A percentile compares a stretch with the other conserved stretches of the same genome.
These are phyloP conservation scores for Nemania abortiva DNA, from an alignment of 2,329 filamentous ascomycete species.

Conservation along the genomic window DNA sequence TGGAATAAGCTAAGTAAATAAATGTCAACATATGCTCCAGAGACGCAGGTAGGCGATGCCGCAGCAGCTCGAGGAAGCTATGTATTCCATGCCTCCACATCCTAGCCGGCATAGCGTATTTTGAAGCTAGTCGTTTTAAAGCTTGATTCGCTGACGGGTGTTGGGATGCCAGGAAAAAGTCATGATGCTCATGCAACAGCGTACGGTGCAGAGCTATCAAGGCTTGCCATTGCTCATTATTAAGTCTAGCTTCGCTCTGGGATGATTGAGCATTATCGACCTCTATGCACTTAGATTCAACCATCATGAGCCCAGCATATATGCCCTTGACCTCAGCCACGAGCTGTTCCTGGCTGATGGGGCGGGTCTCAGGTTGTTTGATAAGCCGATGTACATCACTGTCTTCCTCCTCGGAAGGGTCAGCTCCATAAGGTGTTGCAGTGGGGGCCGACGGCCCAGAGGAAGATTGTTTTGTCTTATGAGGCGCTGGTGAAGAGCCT, in stretches of 20 bases:
- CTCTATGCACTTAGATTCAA: conserved; percentile 88
- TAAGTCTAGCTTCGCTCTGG: conserved; percentile 59
- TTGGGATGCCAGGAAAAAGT: conserved; percentile 88
- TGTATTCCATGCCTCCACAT: conserved; percentile 98
- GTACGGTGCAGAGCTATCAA: conserved; percentile 86
- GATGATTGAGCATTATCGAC: conserved; percentile 74
- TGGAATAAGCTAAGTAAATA: too few species aligned
- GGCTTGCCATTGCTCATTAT: conserved; percentile 83
- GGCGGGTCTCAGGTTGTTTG: conserved; percentile 56
- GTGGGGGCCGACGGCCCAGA: conserved; percentile 26
- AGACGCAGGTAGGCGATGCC: too few species aligned
- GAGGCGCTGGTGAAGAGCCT: conserved; percentile 26
- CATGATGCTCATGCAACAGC: conserved; percentile 83
- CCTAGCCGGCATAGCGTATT: conserved; percentile 90
- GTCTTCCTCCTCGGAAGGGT: conserved; percentile 35
- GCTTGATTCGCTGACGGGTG: conserved; percentile 81
- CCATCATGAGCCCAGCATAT: conserved; percentile 85
- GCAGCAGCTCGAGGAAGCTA: conserved; percentile 74
- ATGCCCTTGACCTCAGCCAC: conserved; percentile 85
- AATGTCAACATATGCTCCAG: too few species aligned
- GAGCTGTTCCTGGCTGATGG: conserved; percentile 82
- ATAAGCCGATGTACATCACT: conserved; percentile 40
- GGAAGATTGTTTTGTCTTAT: conserved; percentile 18
- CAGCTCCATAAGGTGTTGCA: conserved; percentile 24
- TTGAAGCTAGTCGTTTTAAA: conserved; percentile 76